Evolutionary conservation across 2,329 filamentous ascomycete species (phyloP).

Genomic region (Pyricularia sp.): DNA sequence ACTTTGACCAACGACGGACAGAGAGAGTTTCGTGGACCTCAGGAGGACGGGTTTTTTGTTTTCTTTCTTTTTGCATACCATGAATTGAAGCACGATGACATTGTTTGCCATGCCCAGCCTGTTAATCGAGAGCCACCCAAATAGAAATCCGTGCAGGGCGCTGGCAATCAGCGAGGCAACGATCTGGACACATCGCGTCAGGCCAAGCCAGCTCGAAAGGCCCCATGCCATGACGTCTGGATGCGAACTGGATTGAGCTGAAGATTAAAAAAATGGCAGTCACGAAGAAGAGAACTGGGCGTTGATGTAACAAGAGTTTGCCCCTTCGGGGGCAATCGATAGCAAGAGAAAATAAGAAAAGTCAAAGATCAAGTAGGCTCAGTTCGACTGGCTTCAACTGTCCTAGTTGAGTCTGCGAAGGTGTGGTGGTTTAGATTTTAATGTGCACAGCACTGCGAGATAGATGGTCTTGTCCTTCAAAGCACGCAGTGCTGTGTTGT

Average conservation of each 20-base stretch:
- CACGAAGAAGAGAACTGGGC: background rate
- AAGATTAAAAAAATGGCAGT: background rate
- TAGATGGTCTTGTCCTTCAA: background rate
- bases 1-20: background rate
- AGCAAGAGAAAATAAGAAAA: background rate
- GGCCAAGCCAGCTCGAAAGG: constrained; percentile 20
- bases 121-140: constrained; percentile 16
- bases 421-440: background rate
- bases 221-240: constrained; percentile 14
- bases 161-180: constrained; percentile 16
- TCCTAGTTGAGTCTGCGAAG: background rate
- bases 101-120: constrained; percentile 13
- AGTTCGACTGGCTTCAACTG: background rate
- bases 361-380: background rate
- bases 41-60: background rate
- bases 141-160: constrained; percentile 21
- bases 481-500: background rate
- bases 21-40: background rate
- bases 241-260: background rate
- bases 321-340: background rate
- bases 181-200: constrained; percentile 19
- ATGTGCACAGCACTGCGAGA: background rate
- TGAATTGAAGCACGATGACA: constrained; percentile 19
- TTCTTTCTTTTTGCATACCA: constrained; percentile 16
- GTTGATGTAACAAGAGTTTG: background rate